A percentile compares a stretch with the other conserved stretches of the same genome.
Evolutionary conservation across 108 stramenopile species (phyloP).

Genomic region (Cyclotella distinguenda): DNA sequence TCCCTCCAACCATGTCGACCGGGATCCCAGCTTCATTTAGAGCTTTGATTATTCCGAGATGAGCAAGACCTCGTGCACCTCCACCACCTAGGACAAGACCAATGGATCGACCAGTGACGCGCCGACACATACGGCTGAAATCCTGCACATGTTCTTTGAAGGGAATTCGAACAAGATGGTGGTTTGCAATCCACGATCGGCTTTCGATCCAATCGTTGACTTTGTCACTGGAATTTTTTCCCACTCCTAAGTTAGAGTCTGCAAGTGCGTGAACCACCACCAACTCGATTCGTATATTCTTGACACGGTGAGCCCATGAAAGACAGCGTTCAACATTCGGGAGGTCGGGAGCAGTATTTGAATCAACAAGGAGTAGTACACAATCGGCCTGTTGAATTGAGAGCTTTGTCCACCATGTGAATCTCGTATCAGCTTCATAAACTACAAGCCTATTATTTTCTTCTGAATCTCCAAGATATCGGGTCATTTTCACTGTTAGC

Average conservation of each 20-base stretch:
- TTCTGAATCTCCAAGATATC: conserved; percentile 51
- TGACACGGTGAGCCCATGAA: conserved; percentile 44
- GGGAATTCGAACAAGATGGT: conserved; percentile 47
- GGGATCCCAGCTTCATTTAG: conserved; percentile 53
- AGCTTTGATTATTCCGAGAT: conserved; percentile 55
- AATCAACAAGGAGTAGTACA: conserved; percentile 50
- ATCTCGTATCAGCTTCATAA: conserved; percentile 50
- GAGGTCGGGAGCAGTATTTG: conserved; percentile 31
- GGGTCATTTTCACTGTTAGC: conserved; percentile 45
- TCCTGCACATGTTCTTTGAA: conserved; percentile 42
- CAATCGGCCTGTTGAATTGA: conserved; percentile 54
- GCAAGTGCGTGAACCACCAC: conserved; percentile 36
- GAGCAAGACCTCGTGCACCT: conserved; percentile 57
- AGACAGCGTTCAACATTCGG: conserved; percentile 39
- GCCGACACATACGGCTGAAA: conserved; percentile 49
- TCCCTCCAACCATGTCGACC: conserved; percentile 58
- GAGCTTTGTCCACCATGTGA: conserved; percentile 55
- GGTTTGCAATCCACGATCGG: conserved; percentile 47
- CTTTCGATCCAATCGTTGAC: conserved; percentile 58
- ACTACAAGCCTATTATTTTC: conserved; percentile 56
- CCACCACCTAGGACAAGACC: conserved; percentile 59
- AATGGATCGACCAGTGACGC: conserved; percentile 51
- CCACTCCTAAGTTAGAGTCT: conserved; percentile 10
- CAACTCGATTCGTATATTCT: conserved; percentile 47
- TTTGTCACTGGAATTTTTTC: conserved; percentile 38